These are phyloP conservation scores for Pythium myriotylum DNA, from an alignment of 352 stramenopile genomes.

Conservation along the genomic window DNA sequence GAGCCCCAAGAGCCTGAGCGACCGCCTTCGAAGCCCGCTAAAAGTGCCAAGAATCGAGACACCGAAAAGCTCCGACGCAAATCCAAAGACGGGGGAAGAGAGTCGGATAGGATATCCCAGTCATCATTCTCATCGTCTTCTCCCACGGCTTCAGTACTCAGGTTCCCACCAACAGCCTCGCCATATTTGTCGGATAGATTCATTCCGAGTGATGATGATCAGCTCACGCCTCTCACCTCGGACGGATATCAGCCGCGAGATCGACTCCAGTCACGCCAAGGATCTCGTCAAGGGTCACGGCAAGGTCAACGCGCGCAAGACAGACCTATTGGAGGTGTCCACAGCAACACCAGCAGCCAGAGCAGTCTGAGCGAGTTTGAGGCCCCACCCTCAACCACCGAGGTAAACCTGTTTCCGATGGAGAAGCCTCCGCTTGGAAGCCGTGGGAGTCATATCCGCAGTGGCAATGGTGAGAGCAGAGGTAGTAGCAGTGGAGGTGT, in stretches of 20 bases:
- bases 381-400: slow-evolving; percentile 15
- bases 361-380: slow-evolving; percentile 54
- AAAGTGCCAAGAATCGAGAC: slow-evolving; percentile 19
- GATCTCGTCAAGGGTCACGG: slow-evolving; percentile 65
- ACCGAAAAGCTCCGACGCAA: slow-evolving; percentile 33
- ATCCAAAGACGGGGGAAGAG: slow-evolving; percentile 22
- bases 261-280: slow-evolving; percentile 76
- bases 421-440: slow-evolving; percentile 32
- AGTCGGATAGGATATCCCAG: background rate
- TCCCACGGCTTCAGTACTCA: slow-evolving; percentile 1
- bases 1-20: slow-evolving; percentile 14
- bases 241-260: slow-evolving; percentile 71
- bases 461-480: slow-evolving; percentile 7
- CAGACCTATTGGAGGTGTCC: background rate
- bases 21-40: slow-evolving; percentile 3
- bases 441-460: slow-evolving; percentile 9
- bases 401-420: slow-evolving; percentile 20
- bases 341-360: slow-evolving; percentile 27
- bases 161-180: too few species aligned
- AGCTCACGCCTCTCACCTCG: slow-evolving; percentile 40
- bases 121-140: slow-evolving; percentile 1
- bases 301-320: slow-evolving; percentile 46
- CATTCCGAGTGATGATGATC: slow-evolving; percentile 36
- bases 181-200: too few species aligned
- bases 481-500: slow-evolving; percentile 18